Base-by-base conservation (phyloP, 2,329 filamentous ascomycete species). In the Botryotinia narcissicola region DNA sequence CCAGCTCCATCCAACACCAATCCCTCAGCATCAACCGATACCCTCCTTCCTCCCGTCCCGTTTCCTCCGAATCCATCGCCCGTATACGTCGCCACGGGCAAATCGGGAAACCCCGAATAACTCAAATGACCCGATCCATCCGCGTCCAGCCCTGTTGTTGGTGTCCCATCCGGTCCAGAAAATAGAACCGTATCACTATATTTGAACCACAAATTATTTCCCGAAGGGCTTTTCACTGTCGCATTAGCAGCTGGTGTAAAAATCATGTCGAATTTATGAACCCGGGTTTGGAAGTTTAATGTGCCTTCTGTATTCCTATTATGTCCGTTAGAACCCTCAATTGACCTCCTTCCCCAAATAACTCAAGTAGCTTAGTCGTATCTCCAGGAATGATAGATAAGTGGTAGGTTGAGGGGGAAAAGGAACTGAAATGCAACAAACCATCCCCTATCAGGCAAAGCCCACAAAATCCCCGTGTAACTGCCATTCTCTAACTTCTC, bases 401-500 rank as follows among this genome's bases (percentile, higher is more conserved):
- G n/a, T 57, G n/a, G n/a, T 29, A 18, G 51, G 29, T n/a, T 18
- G 16, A 29, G n/a, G n/a, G 7, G 3, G 6, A 4, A 54, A 29
- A 29, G 51, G 51, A 57, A 57, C 7, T 3, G 51, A 57, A 57
- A 57, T 57, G 35, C 44, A n/a, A 76, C 81, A 76, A 79, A 87
- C 87, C 91, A 93, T 54, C 91, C 91, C 74, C 91, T 85, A 78
- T 93, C 90, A 1, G 91, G 91, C 25, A 93, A 81, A 20, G 85
- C 84, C 82, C 87, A 93, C 35, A 93, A 79, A 6, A 87, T 85
- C 25, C 79, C 91, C 3, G 85, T 84, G 79, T 93, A 93, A 9
- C 80, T 84, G 70, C 83, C 84, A 77, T 82, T 84, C 8, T 80
- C 80, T 3, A 81, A 82, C 79, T 86, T 87, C 77, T 84, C 86